Evolutionary conservation across 331 rosid genomes (phyloP), one percentile per base, ranked within the genome.

Genomic region (Malus hybrid): DNA sequence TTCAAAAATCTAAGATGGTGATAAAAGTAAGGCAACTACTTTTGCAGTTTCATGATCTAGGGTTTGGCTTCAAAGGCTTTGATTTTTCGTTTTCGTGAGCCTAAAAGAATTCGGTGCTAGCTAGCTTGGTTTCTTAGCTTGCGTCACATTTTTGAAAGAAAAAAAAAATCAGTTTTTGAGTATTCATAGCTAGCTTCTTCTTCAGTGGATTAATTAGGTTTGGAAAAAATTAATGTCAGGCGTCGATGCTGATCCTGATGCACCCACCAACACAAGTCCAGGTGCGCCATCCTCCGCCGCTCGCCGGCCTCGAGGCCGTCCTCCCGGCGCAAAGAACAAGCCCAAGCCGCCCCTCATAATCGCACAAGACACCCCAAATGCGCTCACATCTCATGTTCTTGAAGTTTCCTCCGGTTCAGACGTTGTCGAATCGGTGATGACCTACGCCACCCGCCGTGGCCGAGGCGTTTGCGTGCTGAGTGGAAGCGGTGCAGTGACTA

Each of bases 281-380:
- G 81, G 78, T 27, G 75, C 66, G 14, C 56, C 69, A 15, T 67
- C 81, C 34, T 83, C 82, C 11, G 12, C 74, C 11, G 6, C 20
- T 8, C 74, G 84, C 14, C n/a, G 82, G 63, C 71, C 87, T 6
- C 77, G 84, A 2, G 87, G 84, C 3, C 84, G 84, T 7, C 87
- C 87, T n/a, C 22, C 79, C 14, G 86, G 86, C 61, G 79, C 86
- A 22, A 83, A 75, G 48, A 83, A 76, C 81, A 83, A 83, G 73
- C 84, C 82, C 22, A 80, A 73, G 52, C 80, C 80, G 4, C 87
- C 87, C 10, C 13, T 33, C 4, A 77, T 83, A 19, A 54, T 83
- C 33, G 77, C 84, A 6, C 69, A 76, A 7, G 84, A 83, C 57
- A 77, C 77, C 78, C 87, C 87, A 10, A 83, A 77, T 55, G 77